These are phyloP conservation scores for Moesziomyces sp. DNA, from an alignment of 1,284 basidiomycete genomes.

Conservation along the genomic window DNA sequence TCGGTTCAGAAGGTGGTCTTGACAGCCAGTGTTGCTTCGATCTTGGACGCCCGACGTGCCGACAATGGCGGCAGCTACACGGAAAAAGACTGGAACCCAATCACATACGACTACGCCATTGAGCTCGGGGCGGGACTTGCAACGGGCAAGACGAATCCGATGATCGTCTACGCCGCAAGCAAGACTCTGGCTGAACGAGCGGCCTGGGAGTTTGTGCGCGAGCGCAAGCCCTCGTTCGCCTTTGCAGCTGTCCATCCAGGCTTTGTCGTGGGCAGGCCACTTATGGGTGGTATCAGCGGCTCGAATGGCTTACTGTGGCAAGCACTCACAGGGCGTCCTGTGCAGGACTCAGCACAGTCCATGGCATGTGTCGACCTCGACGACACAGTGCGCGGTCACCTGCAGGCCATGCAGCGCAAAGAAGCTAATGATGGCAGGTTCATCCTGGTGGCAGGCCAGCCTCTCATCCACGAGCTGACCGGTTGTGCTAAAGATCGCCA, in stretches of 20 bases:
- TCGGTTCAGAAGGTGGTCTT: slow-evolving; percentile 8
- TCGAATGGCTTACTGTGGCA: slow-evolving; percentile 9
- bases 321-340: neutral
- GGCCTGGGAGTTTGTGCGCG: slow-evolving; percentile 24
- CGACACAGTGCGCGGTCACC: slow-evolving; percentile 4
- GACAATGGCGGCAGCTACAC: neutral
- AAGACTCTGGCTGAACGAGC: slow-evolving; percentile 32
- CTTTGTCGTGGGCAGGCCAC: neutral
- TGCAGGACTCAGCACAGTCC: neutral
- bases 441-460: slow-evolving; percentile 3
- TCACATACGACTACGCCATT: slow-evolving; percentile 8
- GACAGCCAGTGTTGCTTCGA: slow-evolving; percentile 1
- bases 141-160: neutral
- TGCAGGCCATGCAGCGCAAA: slow-evolving; percentile 9
- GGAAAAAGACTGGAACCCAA: slow-evolving; percentile 12
- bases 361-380: slow-evolving; percentile 5
- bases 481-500: neutral
- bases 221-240: slow-evolving; percentile 12
- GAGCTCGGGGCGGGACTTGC: neutral
- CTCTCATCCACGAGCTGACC: neutral
- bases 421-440: slow-evolving; percentile 11
- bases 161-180: slow-evolving; percentile 14
- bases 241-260: slow-evolving; percentile 14
- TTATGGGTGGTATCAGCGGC: neutral
- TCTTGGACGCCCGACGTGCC: neutral